Evolutionary conservation across 1,284 basidiomycete species (phyloP).

Genomic region (Irpex sp.): DNA sequence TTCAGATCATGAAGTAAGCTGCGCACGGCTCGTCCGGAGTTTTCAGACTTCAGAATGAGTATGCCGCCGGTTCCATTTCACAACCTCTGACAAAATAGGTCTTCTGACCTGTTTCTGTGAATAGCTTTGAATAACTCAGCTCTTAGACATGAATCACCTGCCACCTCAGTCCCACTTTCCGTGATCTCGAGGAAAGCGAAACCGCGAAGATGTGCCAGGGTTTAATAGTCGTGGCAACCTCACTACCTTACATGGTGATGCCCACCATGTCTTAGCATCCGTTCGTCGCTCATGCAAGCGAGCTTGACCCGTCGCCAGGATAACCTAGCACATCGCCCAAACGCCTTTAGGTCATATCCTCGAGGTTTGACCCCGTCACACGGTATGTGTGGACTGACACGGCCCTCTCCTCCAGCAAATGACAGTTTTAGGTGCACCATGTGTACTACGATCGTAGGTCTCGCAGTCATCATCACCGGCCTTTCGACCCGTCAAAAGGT

Average conservation of each 20-base stretch:
- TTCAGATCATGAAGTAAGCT: background rate
- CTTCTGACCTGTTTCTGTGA: slow-evolving; percentile 7
- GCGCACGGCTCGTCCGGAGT: background rate
- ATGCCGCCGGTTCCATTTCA: background rate
- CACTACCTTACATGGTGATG: slow-evolving; percentile 5
- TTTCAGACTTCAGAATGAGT: background rate
- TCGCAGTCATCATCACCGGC: background rate
- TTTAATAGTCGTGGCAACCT: slow-evolving; percentile 5
- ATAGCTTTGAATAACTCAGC: background rate
- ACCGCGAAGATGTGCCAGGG: slow-evolving; percentile 3
- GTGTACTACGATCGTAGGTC: background rate
- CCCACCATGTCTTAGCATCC: background rate
- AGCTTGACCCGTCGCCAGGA: background rate
- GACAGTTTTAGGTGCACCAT: background rate
- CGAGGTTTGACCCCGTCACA: too few relatives aligned
- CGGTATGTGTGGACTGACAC: background rate
- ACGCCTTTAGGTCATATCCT: too few relatives aligned
- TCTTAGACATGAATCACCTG: background rate
- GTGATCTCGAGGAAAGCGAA: background rate
- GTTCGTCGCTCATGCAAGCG: background rate
- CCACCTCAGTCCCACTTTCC: background rate
- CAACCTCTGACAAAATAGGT: background rate
- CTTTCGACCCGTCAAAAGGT: background rate
- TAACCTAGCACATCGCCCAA: background rate
- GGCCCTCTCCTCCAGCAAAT: background rate